Evolutionary conservation across 768 basidiomycete genomes (phyloP), one percentile per base, ranked within the genome.

Genomic region (Sporobolomyces phaffii): DNA sequence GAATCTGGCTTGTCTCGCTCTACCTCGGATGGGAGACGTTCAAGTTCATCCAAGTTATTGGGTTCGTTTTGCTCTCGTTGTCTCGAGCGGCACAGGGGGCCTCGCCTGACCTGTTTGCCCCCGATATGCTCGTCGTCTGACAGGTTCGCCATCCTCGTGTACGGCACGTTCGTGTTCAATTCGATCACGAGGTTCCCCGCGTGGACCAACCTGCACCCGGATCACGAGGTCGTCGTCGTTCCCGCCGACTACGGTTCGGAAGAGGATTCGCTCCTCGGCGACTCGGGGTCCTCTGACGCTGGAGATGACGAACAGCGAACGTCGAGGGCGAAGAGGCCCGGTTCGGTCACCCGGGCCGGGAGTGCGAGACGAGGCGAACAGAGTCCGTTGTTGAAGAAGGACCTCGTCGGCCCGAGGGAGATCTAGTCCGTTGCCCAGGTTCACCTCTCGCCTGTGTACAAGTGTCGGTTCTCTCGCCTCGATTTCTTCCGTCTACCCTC

Each of bases 111-210:
- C n/a, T n/a, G n/a, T n/a, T n/a, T n/a, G n/a, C n/a, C n/a, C n/a
- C n/a, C n/a, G n/a, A n/a, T n/a, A 45, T 17, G 10, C 11, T 45
- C 11, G 18, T 22, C 11, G 20, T 45, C 11, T 22, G 44, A 45
- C 40, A 66, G 65, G 5, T 99, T 99, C 77, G 84, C 82, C 10
- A 78, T 97, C 49, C 82, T 99, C 64, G 93, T 98, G 85, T 94
- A 81, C 80, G 89, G 84, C 47, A 70, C 75, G 83, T 93, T 94
- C 57, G 60, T 65, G 49, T 73, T 67, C 70, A 75, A 75, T 64
- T 72, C 69, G 48, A 62, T 75, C 62, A 43, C 65, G 2, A 2
- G 34, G 18, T 73, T 72, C 54, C 74, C 74, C 17, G 57, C 53
- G 45, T 72, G 71, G 71, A 65, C 63, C 4, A 64, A 64, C n/a